Base-by-base conservation (phyloP, 2,329 filamentous ascomycete genomes). In the Chaetomiaceae sp. region DNA sequence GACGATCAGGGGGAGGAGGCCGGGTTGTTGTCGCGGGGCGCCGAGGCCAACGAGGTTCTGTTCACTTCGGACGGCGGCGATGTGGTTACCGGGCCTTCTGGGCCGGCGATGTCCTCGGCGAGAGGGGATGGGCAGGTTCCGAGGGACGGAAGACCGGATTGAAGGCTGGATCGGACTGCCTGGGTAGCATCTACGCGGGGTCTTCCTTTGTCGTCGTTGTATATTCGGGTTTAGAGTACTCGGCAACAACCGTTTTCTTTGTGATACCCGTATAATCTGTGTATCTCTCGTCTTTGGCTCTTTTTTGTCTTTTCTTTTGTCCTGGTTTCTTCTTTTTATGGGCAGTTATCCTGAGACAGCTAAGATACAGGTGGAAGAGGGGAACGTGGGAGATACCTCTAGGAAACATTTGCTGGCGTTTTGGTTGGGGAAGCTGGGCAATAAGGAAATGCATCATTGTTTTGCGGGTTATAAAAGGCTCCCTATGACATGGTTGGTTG, bases 1-100 rank as follows among this genome's bases (percentile, higher is more conserved):
- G 68, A 70, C 4, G 68, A 27, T 10, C 25, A 27, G 21, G 66
- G 70, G 12, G 75, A 74, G 50, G 75, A 80, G 38, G 68, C 69
- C 2, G 74, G 73, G 1, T 65, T 80, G 23, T 64, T 81, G 35
- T 66, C 67, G 40, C 34, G 33, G 13, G 51, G 50, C 25, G 27
- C 50, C 8, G 53, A 55, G 9, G 25, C 25, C 25, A 50, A 38
- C 21, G 51, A 39, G 14, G 31, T 58, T 6, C 17, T 55, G 39
- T 57, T 57, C 20, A 57, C 55, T 9, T 53, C 53, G 1, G 55
- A 55, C 23, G 53, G 50, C 3, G 48, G 50, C 10, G 53, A 58
- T 19, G 33, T 51, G 2, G 47, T 45, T 16, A 34, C 55, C 1
- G 44, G 44, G n/a, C 50, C 39, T n/a, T n/a, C n/a, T 2, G 51